Base-by-base conservation (phyloP, 2,329 filamentous ascomycete species). In the Botrytis aclada region DNA sequence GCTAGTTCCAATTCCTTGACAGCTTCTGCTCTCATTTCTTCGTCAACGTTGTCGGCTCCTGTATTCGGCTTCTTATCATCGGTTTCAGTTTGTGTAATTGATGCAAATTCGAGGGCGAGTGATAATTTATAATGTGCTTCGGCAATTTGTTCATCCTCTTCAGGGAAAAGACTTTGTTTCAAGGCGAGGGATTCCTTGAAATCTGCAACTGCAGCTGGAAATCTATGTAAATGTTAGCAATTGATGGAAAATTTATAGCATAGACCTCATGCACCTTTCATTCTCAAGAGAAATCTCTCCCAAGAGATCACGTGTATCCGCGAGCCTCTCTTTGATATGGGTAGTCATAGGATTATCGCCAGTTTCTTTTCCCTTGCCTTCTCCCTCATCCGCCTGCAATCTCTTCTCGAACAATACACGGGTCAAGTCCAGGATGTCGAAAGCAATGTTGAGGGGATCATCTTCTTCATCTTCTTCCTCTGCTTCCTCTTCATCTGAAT, bases 81-180 rank as follows among this genome's bases (percentile, higher is more conserved):
- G 20, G 85, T 83, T 67, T 67, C 47, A 1, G 88, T 86, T 29
- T 85, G 86, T 9, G 90, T 93, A 63, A 96, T 89, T 0, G 94
- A 96, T 6, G 93, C 93, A 78, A 98, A 98, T 81, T 99, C 96
- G 41, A 99, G 88, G 0, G 96, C 96, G 25, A 99, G 88, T 0
- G 95, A 97, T 39, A 99, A 90, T 83, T 98, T 98, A 85, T 93
- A 99, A 84, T 99, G 94, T 25, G 93, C 95, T 84, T 99, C 96
- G 60, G 96, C 95, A 72, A 98, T 88, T 69, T 97, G 88, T 78
- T 94, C 92, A 22, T 93, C 94, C 75, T 97, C 93, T 67, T 91
- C 87, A 0, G 93, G 88, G 80, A 93, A 94, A 4, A 98, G 87
- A 69, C 92, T 87, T 77, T 93, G 84, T 83, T 97, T 97, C 79